These are phyloP conservation scores for Leishmania gerbilli DNA, from an alignment of 208 protist genomes.

Conservation along the genomic window DNA sequence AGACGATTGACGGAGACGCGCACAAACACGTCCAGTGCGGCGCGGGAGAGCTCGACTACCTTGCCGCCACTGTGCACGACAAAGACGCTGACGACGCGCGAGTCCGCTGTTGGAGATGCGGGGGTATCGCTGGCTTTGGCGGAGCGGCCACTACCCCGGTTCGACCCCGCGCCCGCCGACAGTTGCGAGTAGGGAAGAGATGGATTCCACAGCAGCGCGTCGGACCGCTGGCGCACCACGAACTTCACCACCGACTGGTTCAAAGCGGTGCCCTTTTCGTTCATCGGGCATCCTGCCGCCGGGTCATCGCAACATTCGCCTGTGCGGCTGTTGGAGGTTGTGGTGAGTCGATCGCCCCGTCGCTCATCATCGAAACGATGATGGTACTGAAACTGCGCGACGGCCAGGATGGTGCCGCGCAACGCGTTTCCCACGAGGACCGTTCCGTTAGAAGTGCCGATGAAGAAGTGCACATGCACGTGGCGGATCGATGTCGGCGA, in stretches of 20 bases:
- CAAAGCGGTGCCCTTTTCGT: not conserved
- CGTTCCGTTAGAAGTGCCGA: constrained; percentile 82
- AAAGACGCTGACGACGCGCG: constrained; percentile 42
- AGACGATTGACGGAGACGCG: constrained; percentile 35
- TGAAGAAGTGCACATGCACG: constrained; percentile 80
- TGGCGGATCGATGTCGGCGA: constrained; percentile 2
- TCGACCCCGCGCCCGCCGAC: not conserved
- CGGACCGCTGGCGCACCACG: constrained; percentile 33
- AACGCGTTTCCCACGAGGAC: constrained; percentile 83
- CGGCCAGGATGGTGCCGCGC: constrained; percentile 67
- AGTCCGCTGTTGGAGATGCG: constrained; percentile 10
- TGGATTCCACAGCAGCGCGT: constrained; percentile 37
- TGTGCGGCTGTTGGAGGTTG: not conserved
- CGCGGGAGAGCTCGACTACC: constrained; percentile 62
- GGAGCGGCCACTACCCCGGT: not conserved
- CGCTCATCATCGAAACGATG: constrained; percentile 16
- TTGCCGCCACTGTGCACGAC: constrained; percentile 66
- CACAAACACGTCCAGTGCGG: constrained; percentile 61
- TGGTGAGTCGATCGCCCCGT: constrained; percentile 13
- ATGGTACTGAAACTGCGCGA: constrained; percentile 69
- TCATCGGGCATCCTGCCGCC: not conserved
- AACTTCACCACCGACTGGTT: constrained; percentile 67
- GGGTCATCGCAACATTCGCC: not conserved
- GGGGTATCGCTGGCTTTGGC: not conserved
- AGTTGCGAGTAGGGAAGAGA: constrained; percentile 13